Evolutionary conservation across 768 basidiomycete genomes (phyloP).

Genomic region (Trametes sanguinea): DNA sequence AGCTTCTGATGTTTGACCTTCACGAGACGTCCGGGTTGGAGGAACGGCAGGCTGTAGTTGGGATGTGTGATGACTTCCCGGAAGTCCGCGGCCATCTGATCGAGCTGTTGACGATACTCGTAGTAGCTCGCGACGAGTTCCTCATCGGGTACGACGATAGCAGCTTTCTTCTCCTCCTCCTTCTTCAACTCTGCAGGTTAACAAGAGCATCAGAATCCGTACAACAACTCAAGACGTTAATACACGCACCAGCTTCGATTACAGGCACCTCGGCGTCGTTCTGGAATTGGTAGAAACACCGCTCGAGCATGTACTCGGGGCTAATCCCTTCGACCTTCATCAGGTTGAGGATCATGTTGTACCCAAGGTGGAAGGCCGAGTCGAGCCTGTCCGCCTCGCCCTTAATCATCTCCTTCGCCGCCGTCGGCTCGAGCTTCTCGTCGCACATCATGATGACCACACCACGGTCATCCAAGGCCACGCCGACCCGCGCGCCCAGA

Average conservation of each 20-base stretch:
- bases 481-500: slow-evolving; percentile 96
- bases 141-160: slow-evolving; percentile 82
- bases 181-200: slow-evolving; percentile 60
- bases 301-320: slow-evolving; percentile 96
- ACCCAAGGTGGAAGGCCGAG: slow-evolving; percentile 97
- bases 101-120: slow-evolving; percentile 88
- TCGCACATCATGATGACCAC: slow-evolving; percentile 99
- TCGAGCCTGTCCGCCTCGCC: slow-evolving; percentile 96
- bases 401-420: slow-evolving; percentile 96
- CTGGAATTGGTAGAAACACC: slow-evolving; percentile 99
- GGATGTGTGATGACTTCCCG: slow-evolving; percentile 93
- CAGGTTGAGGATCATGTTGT: slow-evolving; percentile 98
- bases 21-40: slow-evolving; percentile 90
- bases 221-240: neutral
- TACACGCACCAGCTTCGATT: slow-evolving; percentile 73
- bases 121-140: slow-evolving; percentile 86
- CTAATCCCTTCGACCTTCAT: slow-evolving; percentile 99
- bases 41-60: slow-evolving; percentile 90
- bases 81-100: slow-evolving; percentile 87
- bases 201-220: neutral
- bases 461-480: slow-evolving; percentile 94
- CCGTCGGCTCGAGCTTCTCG: slow-evolving; percentile 90
- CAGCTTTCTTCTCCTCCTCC: slow-evolving; percentile 66
- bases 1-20: slow-evolving; percentile 82
- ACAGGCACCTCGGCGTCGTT: slow-evolving; percentile 88